These are phyloP conservation scores for Perkinsus chesapeaki DNA, from an alignment of 169 alveolate genomes.

Conservation along the genomic window DNA sequence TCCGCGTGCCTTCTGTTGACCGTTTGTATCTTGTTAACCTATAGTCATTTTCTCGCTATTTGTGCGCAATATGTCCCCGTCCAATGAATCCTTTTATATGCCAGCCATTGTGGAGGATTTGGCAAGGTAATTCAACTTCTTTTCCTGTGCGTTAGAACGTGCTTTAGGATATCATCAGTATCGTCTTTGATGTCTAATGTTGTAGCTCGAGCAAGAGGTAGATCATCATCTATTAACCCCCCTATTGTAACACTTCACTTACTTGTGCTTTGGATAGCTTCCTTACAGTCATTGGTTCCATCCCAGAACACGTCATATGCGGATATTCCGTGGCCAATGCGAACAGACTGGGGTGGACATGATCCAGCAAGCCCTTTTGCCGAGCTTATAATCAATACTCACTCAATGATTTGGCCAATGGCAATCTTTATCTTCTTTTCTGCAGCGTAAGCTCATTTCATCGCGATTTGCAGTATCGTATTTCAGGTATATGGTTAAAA, in stretches of 20 bases:
- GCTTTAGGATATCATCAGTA: neutral
- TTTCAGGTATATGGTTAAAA: neutral
- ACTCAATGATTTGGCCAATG: neutral
- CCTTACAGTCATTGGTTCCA: neutral
- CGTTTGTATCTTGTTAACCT: no score
- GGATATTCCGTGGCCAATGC: neutral
- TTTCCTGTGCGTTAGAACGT: neutral
- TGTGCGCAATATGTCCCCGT: no score
- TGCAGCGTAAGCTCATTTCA: neutral
- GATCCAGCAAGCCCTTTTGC: neutral
- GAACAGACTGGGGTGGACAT: neutral
- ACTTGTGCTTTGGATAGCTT: neutral
- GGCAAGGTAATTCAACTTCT: neutral
- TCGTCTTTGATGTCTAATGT: neutral
- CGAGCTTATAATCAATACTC: neutral
- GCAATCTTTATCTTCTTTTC: neutral
- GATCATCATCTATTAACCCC: no score
- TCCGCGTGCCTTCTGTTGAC: no score
- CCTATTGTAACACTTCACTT: neutral
- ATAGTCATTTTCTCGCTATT: no score
- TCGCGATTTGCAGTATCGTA: neutral
- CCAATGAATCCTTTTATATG: no score
- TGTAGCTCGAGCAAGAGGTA: neutral
- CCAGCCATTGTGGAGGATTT: neutral
- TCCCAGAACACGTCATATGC: neutral